Base-by-base conservation (phyloP, 108 stramenopile genomes). In the Nitzschia sp. region DNA sequence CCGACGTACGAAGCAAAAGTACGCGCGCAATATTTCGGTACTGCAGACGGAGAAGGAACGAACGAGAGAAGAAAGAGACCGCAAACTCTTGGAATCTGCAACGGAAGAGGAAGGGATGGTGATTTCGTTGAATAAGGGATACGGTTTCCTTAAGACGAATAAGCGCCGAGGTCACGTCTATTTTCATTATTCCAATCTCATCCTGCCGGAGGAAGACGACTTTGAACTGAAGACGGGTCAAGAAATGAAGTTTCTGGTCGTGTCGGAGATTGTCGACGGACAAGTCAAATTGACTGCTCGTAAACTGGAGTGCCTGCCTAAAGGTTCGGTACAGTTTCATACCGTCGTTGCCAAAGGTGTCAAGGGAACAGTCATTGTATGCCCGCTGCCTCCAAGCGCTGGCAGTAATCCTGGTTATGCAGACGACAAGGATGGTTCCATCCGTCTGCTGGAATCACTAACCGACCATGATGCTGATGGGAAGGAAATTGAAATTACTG, bases 181-280 rank as follows among this genome's bases (percentile, higher is more conserved):
- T 68, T 93, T 83, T 69, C 89, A 90, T 69, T 66, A 79, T 55
- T 84, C 85, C 1, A 72, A 84, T 62, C 29, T 88, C 18, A 28
- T 70, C 2, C 24, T 81, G 26, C 65, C 77, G 17, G 84, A 70
- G 29, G 74, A 63, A 17, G 71, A 35, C 26, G 72, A 72, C 5
- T 73, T 70, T 32, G 60, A 65, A 57, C 59, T 90, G 46, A 47
- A 66, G 60, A 81, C 76, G 36, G 87, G 87, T 25, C 86, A 88
- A 73, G 92, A 88, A 49, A 64, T 93, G 71, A 76, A 90, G 67
- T 93, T 90, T 57, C 59, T 85, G 46, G 92, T 89, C 6, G 84
- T 93, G 2, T 51, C 58, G 46, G 62, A 60, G 30, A 23, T 35
- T 1, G 61, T 36, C 1, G 0, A 65, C 51, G 57, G 46, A 45